Evolutionary conservation across 1,139 yeast genomes (phyloP).

Genomic region (Pichia sp.): DNA sequence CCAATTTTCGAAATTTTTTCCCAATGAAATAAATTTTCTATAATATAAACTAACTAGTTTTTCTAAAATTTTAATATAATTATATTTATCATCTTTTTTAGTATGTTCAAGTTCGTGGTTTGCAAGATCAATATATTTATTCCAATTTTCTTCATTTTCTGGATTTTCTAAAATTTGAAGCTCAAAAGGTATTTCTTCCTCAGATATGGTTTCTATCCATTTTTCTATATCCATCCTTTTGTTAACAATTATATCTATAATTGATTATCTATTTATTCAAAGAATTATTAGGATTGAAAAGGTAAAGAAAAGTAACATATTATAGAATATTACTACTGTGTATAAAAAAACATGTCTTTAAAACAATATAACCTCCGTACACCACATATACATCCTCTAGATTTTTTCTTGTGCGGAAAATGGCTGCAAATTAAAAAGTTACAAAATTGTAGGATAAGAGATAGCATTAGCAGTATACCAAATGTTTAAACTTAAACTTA

Average conservation of each 20-base stretch:
- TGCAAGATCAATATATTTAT: neutral
- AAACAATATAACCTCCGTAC: neutral
- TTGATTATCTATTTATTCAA: too few species aligned
- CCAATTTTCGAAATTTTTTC: neutral
- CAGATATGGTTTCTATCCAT: neutral
- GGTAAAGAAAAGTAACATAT: too few species aligned
- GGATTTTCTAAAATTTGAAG: neutral
- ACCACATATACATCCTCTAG: neutral
- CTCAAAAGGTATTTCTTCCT: neutral
- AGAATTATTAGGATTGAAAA: too few species aligned
- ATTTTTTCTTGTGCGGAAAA: neutral
- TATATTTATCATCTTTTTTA: neutral
- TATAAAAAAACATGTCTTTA: too few species aligned
- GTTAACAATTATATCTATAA: too few species aligned
- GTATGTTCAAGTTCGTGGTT: neutral
- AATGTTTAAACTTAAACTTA: too few species aligned
- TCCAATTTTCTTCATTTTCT: neutral
- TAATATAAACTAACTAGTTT: neutral
- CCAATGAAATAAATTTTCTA: neutral
- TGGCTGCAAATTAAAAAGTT: constrained; percentile 5
- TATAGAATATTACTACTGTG: too few species aligned
- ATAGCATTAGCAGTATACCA: too few species aligned
- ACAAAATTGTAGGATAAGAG: neutral
- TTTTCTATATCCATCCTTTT: neutral
- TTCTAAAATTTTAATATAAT: neutral